Conservation (phyloP, 345 rosid genomes). For the Ricinus communis region DNA sequence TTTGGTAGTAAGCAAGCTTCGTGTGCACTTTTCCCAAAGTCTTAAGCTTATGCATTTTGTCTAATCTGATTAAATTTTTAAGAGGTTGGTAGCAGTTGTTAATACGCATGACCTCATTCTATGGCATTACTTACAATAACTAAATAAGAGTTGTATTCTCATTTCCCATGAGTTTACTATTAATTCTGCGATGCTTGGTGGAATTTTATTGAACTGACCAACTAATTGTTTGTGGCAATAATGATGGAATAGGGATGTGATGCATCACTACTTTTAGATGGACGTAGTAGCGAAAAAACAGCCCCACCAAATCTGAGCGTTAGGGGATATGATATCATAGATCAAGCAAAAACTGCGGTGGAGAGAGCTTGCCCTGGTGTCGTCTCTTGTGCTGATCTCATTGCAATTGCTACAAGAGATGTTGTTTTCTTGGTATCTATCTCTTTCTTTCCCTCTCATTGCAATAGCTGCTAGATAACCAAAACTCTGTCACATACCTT, state of each 20-base stretch:
- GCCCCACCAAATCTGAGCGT: constrained; percentile 48
- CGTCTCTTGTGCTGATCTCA: constrained; percentile 60
- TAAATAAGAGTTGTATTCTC: neutral
- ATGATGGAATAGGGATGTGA: constrained; percentile 53
- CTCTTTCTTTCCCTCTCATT: neutral
- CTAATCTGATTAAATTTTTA: neutral
- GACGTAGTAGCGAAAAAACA: constrained; percentile 36
- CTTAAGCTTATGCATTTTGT: constrained; percentile 9
- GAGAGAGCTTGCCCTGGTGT: constrained; percentile 36
- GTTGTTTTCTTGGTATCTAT: constrained; percentile 42
- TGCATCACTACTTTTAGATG: constrained; percentile 56
- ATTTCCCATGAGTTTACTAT: neutral
- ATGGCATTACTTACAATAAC: neutral
- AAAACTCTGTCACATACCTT: no score
- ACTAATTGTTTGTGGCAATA: constrained; percentile 1
- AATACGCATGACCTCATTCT: constrained; percentile 8
- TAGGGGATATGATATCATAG: constrained; percentile 50
- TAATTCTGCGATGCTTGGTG: neutral
- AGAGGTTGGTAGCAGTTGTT: constrained; percentile 6
- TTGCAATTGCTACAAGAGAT: constrained; percentile 56
- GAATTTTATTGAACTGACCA: neutral
- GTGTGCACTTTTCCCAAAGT: neutral
- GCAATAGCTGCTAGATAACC: no score
- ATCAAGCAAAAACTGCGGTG: constrained; percentile 40
- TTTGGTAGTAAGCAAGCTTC: constrained; percentile 26